Evolutionary conservation across 2,329 filamentous ascomycete species (phyloP), one percentile per base, ranked within the genome.

Genomic region (Sodiomyces alkalinus): DNA sequence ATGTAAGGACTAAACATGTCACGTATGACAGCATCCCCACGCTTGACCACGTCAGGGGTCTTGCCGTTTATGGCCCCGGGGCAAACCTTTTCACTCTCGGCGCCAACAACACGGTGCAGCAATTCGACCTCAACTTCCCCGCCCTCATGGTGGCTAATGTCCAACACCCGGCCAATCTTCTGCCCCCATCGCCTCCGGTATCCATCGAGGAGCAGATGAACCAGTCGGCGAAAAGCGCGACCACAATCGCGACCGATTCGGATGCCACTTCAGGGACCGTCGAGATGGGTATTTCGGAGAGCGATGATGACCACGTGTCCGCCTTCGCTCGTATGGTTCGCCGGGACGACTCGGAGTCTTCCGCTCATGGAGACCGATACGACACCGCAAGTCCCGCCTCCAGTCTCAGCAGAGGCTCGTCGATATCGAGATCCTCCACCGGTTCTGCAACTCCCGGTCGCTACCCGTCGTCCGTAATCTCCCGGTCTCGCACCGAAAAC

Each of bases 1-100:
- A 98, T 61, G 90, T 98, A 24, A 72, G 86, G 38, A 98, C 90
- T n/a, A 96, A 96, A 50, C 78, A 92, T 46, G 85, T 98, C 41
- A 86, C 83, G 3, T 92, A 75, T 52, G 86, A 94, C 44, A 68
- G 71, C 33, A 80, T 96, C 32, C 85, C 86, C 5, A 94, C 85
- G 2, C 64, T 86, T 6, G 77, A 90, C 20, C 74, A 78, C 39
- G 70, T 94, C 33, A 70, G 71, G 37, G 87, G 82, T 11, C 67
- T 98, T 23, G 79, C 86, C 24, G 79, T 86, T 35, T 92, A 90
- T 50, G 90, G 87, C 2, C 79, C 86, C 1, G 85, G 80, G 6
- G 87, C 87, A n/a, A 80, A 72, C 6, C 65, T 98, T 15, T 98
- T 98, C 54, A 94, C 87, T 0, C 59, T 96, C 12, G 83, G 86